These are phyloP conservation scores for Erodium texanum DNA, from an alignment of 441 rosid genomes.

Conservation along the genomic window DNA sequence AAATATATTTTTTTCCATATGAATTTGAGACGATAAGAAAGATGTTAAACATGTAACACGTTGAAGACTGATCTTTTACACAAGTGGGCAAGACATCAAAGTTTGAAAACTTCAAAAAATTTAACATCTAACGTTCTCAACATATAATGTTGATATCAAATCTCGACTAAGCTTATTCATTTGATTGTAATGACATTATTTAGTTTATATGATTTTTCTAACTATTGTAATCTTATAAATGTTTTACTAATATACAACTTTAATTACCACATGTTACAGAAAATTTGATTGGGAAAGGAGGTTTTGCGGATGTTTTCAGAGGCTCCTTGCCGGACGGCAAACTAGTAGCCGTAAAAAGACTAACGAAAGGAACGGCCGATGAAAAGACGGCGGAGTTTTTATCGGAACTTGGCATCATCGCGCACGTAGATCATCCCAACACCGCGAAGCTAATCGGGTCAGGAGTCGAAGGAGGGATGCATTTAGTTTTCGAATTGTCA, in stretches of 20 bases:
- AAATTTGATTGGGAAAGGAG: constrained; percentile 75
- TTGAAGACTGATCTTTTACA: too few species aligned
- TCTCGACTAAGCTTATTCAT: too few species aligned
- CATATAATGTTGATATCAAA: too few species aligned
- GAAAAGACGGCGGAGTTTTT: constrained; percentile 56
- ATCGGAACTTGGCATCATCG: constrained; percentile 76
- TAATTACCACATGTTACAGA: constrained; percentile 31
- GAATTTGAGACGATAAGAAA: too few species aligned
- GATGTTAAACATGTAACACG: too few species aligned
- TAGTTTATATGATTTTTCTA: too few species aligned
- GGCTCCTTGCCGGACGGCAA: constrained; percentile 62
- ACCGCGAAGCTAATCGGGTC: constrained; percentile 79
- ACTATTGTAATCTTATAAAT: too few species aligned
- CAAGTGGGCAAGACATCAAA: too few species aligned
- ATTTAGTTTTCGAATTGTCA: constrained; percentile 67
- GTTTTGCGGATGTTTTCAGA: constrained; percentile 70
- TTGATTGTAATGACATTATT: too few species aligned
- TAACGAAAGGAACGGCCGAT: constrained; percentile 59
- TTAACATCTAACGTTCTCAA: too few species aligned
- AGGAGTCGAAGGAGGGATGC: constrained; percentile 73
- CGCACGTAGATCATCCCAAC: constrained; percentile 79
- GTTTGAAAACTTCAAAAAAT: too few species aligned
- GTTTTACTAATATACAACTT: neutral
- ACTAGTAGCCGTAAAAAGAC: constrained; percentile 62
- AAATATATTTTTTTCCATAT: too few species aligned